Base-by-base conservation (phyloP, 768 basidiomycete genomes). In the Boletus pseudo-olivaceus region DNA sequence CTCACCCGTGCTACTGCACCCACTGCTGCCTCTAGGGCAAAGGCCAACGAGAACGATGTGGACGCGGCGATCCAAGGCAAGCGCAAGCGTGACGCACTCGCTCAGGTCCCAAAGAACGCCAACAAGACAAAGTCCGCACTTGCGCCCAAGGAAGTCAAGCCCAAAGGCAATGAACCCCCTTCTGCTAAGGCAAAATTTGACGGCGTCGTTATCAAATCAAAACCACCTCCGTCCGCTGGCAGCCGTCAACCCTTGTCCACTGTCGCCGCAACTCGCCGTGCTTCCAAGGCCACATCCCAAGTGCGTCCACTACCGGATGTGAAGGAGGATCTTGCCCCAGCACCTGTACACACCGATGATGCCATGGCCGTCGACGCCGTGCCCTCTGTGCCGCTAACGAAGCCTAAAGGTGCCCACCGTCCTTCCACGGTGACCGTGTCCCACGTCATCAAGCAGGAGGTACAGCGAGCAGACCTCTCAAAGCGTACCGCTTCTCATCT, bases 11-110 rank as follows among this genome's bases (percentile, higher is more conserved):
- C 61, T 76, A 72, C 62, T 74, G 75, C 66, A 59, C 67, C 67
- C 46, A 67, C 70, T 7, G 73, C 75, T 5, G 71, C 75, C 40
- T 72, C 78, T 8, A 63, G 62, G 53, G 69, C 69, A 29, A 72
- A 71, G 27, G 58, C 47, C 1, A 65, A 77, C 58, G 73, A 78
- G 35, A 69, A 72, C 57, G 78, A 82, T 57, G 62, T 68, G 20
- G 82, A 85, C 40, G 71, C 73, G 14, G 70, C 75, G 19, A 73
- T 75, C 3, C 78, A 78, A 43, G 82, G 79, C 33, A 89, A 89
- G 67, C 81, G 88, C 51, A 91, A 90, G 68, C 85, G 90, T 19
- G 84, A 85, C 46, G 88, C 84, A 0, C 75, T 92, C 39, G 81
- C 81, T 15, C 90, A 92, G 65, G 85, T 91, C 41, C 74, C 75